Evolutionary conservation across 805 yeast genomes (phyloP), one percentile per base, ranked within the genome.

Genomic region (Saturnispora besseyi): DNA sequence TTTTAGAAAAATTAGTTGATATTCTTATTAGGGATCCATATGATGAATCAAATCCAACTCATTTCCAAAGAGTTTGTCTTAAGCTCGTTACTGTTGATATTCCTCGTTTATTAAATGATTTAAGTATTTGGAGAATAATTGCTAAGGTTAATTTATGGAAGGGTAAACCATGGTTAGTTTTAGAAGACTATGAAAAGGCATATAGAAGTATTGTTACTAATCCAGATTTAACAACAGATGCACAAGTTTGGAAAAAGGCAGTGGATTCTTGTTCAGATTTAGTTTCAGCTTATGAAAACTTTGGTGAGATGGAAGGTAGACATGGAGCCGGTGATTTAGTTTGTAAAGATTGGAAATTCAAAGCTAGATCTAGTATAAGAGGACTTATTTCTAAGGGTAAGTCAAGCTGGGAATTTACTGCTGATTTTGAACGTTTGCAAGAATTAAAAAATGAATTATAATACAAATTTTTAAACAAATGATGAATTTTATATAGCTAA

Each of bases 301-400:
- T 87, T 31, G 98, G 98, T n/a, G 93, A 84, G 51, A 65, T 79
- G 57, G 84, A 86, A 10, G 95, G 95, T 7, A 82, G 79, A 58
- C 76, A 82, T 59, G 84, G 84, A 24, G 89, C 87, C 2, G 95
- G 83, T 21, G 87, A 85, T 62, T 56, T 83, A n/a, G 95, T 90
- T 9, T 89, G 96, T 64, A 80, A 82, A 60, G 96, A 89, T 62
- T 90, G 97, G 97, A 84, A 79, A 61, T 86, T 83, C 67, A 88
- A 88, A 63, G 82, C 95, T 2, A 75, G 82, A 54, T 75, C 85
- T 13, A 71, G 86, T 1, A 75, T 89, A 21, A 75, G 95, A 59
- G 76, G 87, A 1, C 70, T 89, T 55, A 75, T 86, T 78, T 81
- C 91, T 15, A 84, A 82, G 61, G 96, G 96, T 8, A 83, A 78